phyloP scores from a whole-genome alignment of 2,329 filamentous ascomycete species.

The Beauveria rudraprayagi region DNA sequence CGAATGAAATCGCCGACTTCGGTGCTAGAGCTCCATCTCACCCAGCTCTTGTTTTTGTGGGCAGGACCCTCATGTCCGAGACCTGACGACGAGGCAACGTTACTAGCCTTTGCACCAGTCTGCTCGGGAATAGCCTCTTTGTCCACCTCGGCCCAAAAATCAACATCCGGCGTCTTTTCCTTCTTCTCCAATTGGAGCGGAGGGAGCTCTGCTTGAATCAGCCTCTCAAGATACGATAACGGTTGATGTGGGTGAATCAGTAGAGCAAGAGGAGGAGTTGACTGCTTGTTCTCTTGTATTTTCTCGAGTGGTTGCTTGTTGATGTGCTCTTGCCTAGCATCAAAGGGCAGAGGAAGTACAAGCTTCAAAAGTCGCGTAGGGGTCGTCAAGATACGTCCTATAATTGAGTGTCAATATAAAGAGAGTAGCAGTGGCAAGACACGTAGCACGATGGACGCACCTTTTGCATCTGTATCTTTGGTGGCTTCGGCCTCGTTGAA shows the following conservation, averaged over 20 bases:
- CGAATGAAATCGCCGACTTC: slow-evolving; percentile 93
- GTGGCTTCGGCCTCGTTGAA: slow-evolving; percentile 10
- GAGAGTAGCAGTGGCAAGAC: neutral
- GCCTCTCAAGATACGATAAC: slow-evolving; percentile 77
- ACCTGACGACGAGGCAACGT: slow-evolving; percentile 64
- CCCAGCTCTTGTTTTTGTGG: slow-evolving; percentile 48
- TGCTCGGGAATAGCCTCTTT: slow-evolving; percentile 39
- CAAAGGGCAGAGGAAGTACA: slow-evolving; percentile 59
- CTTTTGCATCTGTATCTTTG: slow-evolving; percentile 17
- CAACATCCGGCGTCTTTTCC: slow-evolving; percentile 65
- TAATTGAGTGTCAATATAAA: neutral
- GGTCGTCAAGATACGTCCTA: slow-evolving; percentile 70
- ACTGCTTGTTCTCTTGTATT: slow-evolving; percentile 23
- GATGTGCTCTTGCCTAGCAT: slow-evolving; percentile 30
- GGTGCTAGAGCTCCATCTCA: slow-evolving; percentile 80
- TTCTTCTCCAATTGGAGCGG: slow-evolving; percentile 54
- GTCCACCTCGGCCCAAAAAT: slow-evolving; percentile 72
- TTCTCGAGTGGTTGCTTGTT: slow-evolving; percentile 32
- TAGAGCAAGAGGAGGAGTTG: slow-evolving; percentile 73
- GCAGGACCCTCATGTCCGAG: slow-evolving; percentile 52
- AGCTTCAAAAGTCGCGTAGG: slow-evolving; percentile 74
- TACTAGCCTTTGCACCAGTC: slow-evolving; percentile 25
- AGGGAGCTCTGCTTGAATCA: slow-evolving; percentile 83
- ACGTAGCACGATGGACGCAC: slow-evolving; percentile 5
- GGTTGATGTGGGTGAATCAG: slow-evolving; percentile 86